A percentile compares a stretch with the other conserved stretches of the same genome.
Conservation (phyloP, 805 yeast genomes). For the Kazachstania taianensis region DNA sequence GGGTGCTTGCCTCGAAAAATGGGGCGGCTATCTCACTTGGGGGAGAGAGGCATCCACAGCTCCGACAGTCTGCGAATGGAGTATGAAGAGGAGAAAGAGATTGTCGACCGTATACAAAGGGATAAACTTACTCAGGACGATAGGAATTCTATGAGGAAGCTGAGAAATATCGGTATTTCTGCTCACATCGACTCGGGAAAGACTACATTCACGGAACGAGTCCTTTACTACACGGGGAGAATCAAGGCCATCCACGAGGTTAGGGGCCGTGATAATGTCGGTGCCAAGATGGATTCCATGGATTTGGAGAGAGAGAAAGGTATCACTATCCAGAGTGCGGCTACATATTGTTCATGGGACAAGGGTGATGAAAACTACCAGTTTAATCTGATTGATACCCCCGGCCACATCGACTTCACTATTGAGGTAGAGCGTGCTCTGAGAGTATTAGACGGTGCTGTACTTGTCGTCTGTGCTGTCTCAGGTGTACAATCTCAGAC, state of each 20-base stretch:
- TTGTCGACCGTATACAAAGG: conserved; percentile 52
- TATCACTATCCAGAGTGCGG: conserved; percentile 97
- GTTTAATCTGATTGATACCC: conserved; percentile 94
- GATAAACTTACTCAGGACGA: conserved; percentile 42
- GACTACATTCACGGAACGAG: conserved; percentile 97
- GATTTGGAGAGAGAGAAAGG: conserved; percentile 98
- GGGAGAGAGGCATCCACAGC: conserved; percentile 10
- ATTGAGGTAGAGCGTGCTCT: conserved; percentile 98
- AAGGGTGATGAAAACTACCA: conserved; percentile 61
- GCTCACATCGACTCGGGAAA: conserved; percentile 98
- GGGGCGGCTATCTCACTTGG: neutral
- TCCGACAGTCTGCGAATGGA: conserved; percentile 21
- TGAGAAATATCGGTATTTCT: conserved; percentile 94
- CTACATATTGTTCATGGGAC: conserved; percentile 95
- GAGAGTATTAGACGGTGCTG: conserved; percentile 97
- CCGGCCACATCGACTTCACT: conserved; percentile 98
- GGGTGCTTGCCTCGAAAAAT: neutral
- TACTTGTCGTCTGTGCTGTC: conserved; percentile 95
- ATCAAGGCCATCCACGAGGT: conserved; percentile 95
- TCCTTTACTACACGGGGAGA: conserved; percentile 89
- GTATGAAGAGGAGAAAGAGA: conserved; percentile 66
- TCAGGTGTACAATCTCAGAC: conserved; percentile 98
- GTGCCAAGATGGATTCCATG: conserved; percentile 99
- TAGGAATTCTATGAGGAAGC: conserved; percentile 37
- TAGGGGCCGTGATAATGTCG: conserved; percentile 93